Evolutionary conservation across 352 stramenopile genomes (phyloP).

Genomic region (Phytophthora fragariaefolia): DNA sequence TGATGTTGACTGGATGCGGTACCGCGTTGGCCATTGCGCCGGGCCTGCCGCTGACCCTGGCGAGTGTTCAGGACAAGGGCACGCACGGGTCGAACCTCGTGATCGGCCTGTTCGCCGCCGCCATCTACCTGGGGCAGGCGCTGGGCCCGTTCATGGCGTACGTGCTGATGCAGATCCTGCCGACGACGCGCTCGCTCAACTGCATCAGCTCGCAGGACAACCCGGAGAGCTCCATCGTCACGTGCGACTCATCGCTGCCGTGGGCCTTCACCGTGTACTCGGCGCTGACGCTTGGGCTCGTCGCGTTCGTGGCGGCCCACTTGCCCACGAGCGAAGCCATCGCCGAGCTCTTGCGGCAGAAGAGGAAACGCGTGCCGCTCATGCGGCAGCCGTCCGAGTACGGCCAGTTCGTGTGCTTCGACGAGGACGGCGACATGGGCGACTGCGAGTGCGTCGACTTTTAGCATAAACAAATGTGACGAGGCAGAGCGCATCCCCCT

Average conservation of each 20-base stretch:
- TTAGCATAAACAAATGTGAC: conserved; percentile 15
- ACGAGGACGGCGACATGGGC: conserved; percentile 64
- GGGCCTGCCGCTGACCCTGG: conserved; percentile 63
- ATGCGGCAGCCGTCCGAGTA: conserved; percentile 73
- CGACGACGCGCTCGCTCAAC: conserved; percentile 46
- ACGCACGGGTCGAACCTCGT: conserved; percentile 63
- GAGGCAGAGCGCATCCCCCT: conserved; percentile 3
- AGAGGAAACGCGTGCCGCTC: conserved; percentile 49
- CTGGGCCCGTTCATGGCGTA: conserved; percentile 66
- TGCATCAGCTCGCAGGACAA: conserved; percentile 31
- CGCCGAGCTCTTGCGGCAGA: conserved; percentile 44
- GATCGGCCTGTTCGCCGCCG: conserved; percentile 69
- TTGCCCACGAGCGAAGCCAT: conserved; percentile 45
- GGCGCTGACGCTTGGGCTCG: conserved; percentile 36
- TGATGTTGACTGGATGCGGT: conserved; percentile 66
- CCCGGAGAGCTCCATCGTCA: conserved; percentile 18
- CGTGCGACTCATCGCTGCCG: conserved; percentile 62
- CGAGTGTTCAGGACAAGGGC: conserved; percentile 48
- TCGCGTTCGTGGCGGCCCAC: conserved; percentile 36
- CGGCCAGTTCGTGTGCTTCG: conserved; percentile 78
- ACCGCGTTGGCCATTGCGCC: conserved; percentile 65
- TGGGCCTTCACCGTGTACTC: conserved; percentile 73
- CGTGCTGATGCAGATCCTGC: conserved; percentile 56
- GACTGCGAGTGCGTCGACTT: conserved; percentile 32
- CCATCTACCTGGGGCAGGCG: conserved; percentile 74